Conservation (phyloP, 1,284 basidiomycete genomes). For the Leccinum subspadiceum region DNA sequence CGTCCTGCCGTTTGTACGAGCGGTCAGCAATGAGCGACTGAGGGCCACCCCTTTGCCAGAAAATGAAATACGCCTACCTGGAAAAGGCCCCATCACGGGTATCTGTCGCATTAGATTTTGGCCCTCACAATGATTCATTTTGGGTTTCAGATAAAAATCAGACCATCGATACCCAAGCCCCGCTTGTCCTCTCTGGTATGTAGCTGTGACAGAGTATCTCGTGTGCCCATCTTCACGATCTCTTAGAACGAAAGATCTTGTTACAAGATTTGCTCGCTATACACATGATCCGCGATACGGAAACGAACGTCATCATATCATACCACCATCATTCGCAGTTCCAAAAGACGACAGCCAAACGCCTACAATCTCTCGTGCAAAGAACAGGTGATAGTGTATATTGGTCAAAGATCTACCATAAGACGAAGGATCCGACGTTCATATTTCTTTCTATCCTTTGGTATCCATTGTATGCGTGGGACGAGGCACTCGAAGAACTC, state of each 20-base stretch:
- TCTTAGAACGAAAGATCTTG: slow-evolving; percentile 26
- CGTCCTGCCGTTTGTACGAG: slow-evolving; percentile 45
- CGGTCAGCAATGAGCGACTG: slow-evolving; percentile 26
- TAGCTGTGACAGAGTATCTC: neutral
- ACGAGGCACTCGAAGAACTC: slow-evolving; percentile 50
- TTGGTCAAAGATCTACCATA: slow-evolving; percentile 51
- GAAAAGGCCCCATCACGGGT: slow-evolving; percentile 21
- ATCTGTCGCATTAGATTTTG: slow-evolving; percentile 2
- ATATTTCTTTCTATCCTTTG: slow-evolving; percentile 51
- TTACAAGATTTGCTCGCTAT: slow-evolving; percentile 39
- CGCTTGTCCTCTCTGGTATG: slow-evolving; percentile 38
- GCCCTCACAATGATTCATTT: neutral
- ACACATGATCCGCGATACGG: slow-evolving; percentile 38
- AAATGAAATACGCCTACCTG: neutral
- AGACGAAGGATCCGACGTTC: slow-evolving; percentile 50
- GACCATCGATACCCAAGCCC: slow-evolving; percentile 51
- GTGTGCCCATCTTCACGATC: neutral
- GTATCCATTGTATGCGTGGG: slow-evolving; percentile 60
- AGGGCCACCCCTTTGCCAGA: slow-evolving; percentile 9
- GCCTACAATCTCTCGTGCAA: slow-evolving; percentile 36
- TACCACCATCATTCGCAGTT: slow-evolving; percentile 37
- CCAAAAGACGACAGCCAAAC: slow-evolving; percentile 34
- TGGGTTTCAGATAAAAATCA: slow-evolving; percentile 26
- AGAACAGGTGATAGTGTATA: slow-evolving; percentile 46
- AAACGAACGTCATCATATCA: slow-evolving; percentile 40